Base-by-base conservation (phyloP, 371 early-diverging fungal genomes). In the Mortierella sp. region DNA sequence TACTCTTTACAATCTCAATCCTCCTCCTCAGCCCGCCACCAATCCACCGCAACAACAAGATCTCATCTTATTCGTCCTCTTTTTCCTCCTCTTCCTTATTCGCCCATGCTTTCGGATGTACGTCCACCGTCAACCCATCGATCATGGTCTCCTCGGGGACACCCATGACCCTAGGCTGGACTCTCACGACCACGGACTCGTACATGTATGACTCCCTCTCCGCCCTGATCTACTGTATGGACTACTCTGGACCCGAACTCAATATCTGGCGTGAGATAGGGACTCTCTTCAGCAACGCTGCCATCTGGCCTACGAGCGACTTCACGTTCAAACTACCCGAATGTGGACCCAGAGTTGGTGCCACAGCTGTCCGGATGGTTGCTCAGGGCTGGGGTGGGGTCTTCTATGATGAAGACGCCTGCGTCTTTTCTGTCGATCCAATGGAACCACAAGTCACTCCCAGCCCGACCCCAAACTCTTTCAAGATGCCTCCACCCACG, bases 141-240 rank as follows among this genome's bases (percentile, higher is more conserved):
- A 76, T 70, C 60, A n/a, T 71, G 16, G 76, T 56, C 35, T 48
- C 32, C 24, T 46, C 79, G n/a, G 79, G 79, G 12, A 18, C 72
- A 6, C 35, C 11, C 48, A 49, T 79, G 41, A 14, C 35, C n/a
- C 38, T 83, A 11, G 35, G 63, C 41, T 83, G 83, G 83, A 46
- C 65, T 27, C 49, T 79, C 68, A 49, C 83, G 4, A 32, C n/a
- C 29, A 10, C 55, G 43, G 83, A 83, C 56, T 60, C 21, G 4
- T 21, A 55, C 43, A 5, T 79, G 7, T 79, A 72, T 35, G 79
- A 79, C 71, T 70, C 60, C 10, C 6, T 84, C 35, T 43, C 74
- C 16, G 84, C 84, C 32, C 56, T 74, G 24, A n/a, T 84, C 56
- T 75, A 48, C 72, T 84, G 84, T 60, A 60, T 75, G 58, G 78